These are phyloP conservation scores for Haplographium delicatum DNA, from an alignment of 495 filamentous ascomycete species.

Conservation along the genomic window DNA sequence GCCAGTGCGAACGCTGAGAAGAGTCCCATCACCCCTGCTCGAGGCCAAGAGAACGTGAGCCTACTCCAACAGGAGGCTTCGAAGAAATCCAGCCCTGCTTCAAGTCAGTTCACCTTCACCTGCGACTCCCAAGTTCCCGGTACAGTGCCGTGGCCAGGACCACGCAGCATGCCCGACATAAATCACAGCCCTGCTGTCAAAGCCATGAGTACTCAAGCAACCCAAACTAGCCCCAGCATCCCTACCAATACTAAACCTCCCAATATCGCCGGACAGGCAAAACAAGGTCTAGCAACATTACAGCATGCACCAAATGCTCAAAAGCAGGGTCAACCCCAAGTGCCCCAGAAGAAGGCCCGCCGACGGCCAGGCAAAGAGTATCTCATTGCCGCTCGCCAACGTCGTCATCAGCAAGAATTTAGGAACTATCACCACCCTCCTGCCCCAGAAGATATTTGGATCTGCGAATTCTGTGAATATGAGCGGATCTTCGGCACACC, in stretches of 20 bases:
- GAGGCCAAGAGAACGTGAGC: conserved; percentile 68
- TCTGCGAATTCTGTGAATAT: conserved; percentile 91
- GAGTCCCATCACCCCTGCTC: conserved; percentile 49
- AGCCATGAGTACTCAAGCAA: conserved; percentile 50
- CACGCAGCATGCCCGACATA: conserved; percentile 10
- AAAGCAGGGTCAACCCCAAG: conserved; percentile 22
- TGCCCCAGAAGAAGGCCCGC: conserved; percentile 41
- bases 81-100: conserved; percentile 53
- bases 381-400: conserved; percentile 57
- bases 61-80: conserved; percentile 65
- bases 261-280: conserved; percentile 30
- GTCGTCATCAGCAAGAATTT: conserved; percentile 64
- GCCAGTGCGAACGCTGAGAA: conserved; percentile 89
- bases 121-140: conserved; percentile 58
- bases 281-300: conserved; percentile 32
- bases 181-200: conserved; percentile 18
- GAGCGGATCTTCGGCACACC: conserved; percentile 79
- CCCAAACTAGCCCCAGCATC: conserved; percentile 56
- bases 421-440: conserved; percentile 73
- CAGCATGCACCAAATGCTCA: conserved; percentile 17
- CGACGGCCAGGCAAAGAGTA: conserved; percentile 57
- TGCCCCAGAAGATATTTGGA: conserved; percentile 74
- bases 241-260: conserved; percentile 31
- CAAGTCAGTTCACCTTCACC: conserved; percentile 88
- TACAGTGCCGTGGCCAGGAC: conserved; percentile 40